Evolutionary conservation across 2,329 filamentous ascomycete genomes (phyloP), one percentile per base, ranked within the genome.

Genomic region (Nothophoma quercina): DNA sequence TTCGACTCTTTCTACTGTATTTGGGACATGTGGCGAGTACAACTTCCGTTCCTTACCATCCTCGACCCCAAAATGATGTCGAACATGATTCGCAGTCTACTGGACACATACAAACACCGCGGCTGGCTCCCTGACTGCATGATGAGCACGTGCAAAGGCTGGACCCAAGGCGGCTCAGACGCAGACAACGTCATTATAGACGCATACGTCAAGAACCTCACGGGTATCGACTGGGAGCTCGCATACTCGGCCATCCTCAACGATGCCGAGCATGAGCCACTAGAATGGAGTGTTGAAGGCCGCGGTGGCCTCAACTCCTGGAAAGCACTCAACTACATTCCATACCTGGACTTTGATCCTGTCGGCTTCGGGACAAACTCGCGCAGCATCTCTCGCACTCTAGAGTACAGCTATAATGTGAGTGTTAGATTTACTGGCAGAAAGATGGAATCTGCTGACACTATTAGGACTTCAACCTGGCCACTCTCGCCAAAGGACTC

Each of bases 121-220:
- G 89, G 88, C 1, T 91, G 86, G 79, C 77, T 92, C 1, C 89
- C 89, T 0, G 89, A 92, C 64, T 91, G 88, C 58, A 85, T 87
- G 28, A 91, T 91, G 88, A 86, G 82, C n/a, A 78, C 91, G 1
- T 89, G 84, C 68, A 89, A 88, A 67, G 89, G 89, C 0, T 88
- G 83, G 64, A 91, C 88, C 0, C 89, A 91, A 75, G 88, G 89
- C 9, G 89, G 89, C 0, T 90, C 87, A 0, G 91, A 91, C 53
- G 88, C 89, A 2, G 89, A 92, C 63, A 81, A 88, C 13, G 80
- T 92, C 0, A 74, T 92, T 2, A 84, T 85, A 0, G 89, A 92
- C 62, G 85, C 85, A 0, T 91, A 83, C 55, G 58, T 90, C 28
- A 92, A 92, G 68, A 85, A 87, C 2, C 75, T 90, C 6, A 77